phyloP scores from a whole-genome alignment of 192 early-diverging fungal genomes.

The Coemansia sp. region DNA sequence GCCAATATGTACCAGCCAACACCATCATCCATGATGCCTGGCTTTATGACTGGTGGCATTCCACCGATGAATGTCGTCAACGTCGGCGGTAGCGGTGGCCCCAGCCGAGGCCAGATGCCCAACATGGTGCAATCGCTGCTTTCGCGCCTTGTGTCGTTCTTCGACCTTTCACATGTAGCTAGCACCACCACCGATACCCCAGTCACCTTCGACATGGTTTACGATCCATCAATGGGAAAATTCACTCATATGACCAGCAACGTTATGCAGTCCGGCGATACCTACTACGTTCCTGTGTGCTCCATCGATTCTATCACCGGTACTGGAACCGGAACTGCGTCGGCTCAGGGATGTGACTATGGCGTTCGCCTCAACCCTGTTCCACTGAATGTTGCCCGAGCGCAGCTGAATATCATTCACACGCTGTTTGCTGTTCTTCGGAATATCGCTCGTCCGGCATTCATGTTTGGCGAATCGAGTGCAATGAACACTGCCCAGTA shows the following conservation, averaged over 20 bases:
- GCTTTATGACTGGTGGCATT: background rate
- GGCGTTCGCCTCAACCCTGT: constrained; percentile 24
- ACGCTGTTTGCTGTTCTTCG: background rate
- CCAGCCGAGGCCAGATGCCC: background rate
- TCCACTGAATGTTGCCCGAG: constrained; percentile 13
- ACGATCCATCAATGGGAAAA: constrained; percentile 15
- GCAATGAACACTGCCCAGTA: background rate
- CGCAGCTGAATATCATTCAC: background rate
- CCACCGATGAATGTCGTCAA: background rate
- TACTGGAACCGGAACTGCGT: background rate
- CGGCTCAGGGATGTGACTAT: constrained; percentile 11
- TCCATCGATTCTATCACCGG: constrained; percentile 4
- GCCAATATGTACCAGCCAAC: background rate
- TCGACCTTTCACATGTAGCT: constrained; percentile 16
- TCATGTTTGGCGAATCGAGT: background rate
- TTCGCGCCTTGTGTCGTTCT: constrained; percentile 18
- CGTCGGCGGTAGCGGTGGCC: background rate
- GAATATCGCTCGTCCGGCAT: background rate
- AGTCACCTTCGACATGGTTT: constrained; percentile 8
- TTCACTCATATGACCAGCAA: constrained; percentile 10
- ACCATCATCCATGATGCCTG: background rate
- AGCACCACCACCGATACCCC: constrained; percentile 1
- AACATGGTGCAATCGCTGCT: constrained; percentile 8
- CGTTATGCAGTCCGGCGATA: constrained; percentile 16
- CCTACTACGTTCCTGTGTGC: constrained; percentile 25